Evolutionary conservation across 163 green algal genomes (phyloP).

Genomic region (Coccomyxa subellipsoidea): DNA sequence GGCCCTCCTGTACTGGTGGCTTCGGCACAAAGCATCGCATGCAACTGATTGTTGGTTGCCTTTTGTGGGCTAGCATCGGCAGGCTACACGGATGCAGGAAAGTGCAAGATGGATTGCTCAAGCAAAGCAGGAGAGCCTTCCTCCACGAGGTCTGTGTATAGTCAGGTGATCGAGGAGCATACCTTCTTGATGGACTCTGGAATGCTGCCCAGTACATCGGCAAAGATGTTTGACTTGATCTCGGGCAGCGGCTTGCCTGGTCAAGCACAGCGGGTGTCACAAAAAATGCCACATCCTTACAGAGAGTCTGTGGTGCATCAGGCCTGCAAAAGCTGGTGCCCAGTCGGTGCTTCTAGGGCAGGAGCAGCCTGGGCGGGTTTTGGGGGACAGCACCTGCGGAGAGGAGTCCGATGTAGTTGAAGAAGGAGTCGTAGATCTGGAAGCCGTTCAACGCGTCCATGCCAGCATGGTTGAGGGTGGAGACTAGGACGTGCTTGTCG

Average conservation of each 20-base stretch:
- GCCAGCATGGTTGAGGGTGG: constrained; percentile 16
- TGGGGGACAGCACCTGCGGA: constrained; percentile 10
- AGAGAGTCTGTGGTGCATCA: too few species aligned
- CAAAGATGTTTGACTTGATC: background rate
- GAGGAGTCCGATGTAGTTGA: background rate
- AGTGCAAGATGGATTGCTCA: too few species aligned
- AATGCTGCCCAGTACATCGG: constrained; percentile 3
- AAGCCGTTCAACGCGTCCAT: constrained; percentile 9
- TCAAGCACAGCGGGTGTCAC: too few species aligned
- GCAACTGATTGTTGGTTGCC: too few species aligned
- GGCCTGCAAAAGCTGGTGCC: too few species aligned
- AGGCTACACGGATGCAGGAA: too few species aligned
- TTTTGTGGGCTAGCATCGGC: too few species aligned
- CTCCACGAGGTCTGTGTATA: background rate
- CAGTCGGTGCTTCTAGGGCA: too few species aligned
- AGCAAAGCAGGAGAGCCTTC: background rate
- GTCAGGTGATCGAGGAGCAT: background rate
- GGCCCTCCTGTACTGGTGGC: too few species aligned
- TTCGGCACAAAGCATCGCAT: too few species aligned
- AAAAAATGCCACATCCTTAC: too few species aligned
- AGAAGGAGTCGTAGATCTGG: constrained; percentile 12
- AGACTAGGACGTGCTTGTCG: constrained; percentile 10
- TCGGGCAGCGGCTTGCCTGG: constrained; percentile 1
- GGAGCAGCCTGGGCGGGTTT: too few species aligned
- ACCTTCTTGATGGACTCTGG: background rate